Percentiles rank a stretch among this genome's conserved stretches.
These are phyloP conservation scores for Echites panduratus DNA, from an alignment of 257 asterid species.

Conservation along the genomic window DNA sequence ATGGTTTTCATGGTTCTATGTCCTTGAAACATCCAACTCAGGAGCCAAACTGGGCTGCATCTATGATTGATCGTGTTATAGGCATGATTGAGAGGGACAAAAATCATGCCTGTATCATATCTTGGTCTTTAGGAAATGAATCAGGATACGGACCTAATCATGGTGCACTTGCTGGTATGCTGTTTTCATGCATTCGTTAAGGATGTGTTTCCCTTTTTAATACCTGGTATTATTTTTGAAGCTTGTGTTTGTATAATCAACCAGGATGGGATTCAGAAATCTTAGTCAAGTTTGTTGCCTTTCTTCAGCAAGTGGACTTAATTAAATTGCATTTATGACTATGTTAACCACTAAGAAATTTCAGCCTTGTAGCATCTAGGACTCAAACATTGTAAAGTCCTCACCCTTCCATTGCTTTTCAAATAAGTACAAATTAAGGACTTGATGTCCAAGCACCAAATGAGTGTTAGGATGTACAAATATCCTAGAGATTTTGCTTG, in stretches of 20 bases:
- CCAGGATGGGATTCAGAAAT: neutral
- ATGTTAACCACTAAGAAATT: neutral
- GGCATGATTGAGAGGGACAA: slow-evolving; percentile 99
- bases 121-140: slow-evolving; percentile 97
- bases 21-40: slow-evolving; percentile 69
- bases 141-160: slow-evolving; percentile 95
- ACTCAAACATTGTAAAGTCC: neutral
- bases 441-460: too few species aligned
- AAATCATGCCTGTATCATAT: slow-evolving; percentile 82
- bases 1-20: slow-evolving; percentile 73
- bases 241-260: neutral
- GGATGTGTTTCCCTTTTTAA: neutral
- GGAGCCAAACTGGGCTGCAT: slow-evolving; percentile 75
- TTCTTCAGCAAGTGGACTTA: neutral
- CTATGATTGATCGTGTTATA: slow-evolving; percentile 90
- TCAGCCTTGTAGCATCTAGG: neutral
- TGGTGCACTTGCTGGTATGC: slow-evolving; percentile 82
- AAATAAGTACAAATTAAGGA: too few species aligned
- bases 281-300: neutral
- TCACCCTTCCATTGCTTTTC: too few species aligned
- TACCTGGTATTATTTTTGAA: neutral
- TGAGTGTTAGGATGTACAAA: too few species aligned
- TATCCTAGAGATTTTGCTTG: too few species aligned
- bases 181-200: neutral
- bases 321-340: neutral